Base-by-base conservation (phyloP, 805 yeast species). In the Wickerhamiella spandovensis region DNA sequence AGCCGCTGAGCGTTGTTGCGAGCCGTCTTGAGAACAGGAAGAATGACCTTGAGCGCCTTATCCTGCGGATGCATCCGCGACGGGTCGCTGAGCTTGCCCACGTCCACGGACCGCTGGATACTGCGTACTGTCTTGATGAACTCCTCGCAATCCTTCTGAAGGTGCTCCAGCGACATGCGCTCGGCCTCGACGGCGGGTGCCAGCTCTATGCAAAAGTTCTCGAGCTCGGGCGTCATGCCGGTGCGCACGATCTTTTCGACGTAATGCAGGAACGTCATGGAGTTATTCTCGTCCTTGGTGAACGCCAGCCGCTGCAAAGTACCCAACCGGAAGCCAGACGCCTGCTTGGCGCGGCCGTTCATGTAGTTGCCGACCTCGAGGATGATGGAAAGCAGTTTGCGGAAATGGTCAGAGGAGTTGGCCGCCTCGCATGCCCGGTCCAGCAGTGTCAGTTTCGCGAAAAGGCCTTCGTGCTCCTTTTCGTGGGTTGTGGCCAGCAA, bases 271-370 rank as follows among this genome's bases (percentile, higher is more conserved):
- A 92, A 89, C 1, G 95, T 85, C 81, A 84, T 80, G 5, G 87
- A 77, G 63, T 90, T 89, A 52, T 80, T 76, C 24, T 83, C 87
- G 66, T 90, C 96, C 63, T 92, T 92, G 67, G 94, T 81, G 57
- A 94, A 88, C 30, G 83, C 85, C 52, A 92, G 73, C 57, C 97
- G 72, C 61, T 88, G 96, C 48, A 92, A 72, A n/a, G 96, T 85
- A 44, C 85, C 82, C 53, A 92, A 70, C 60, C 84, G 83, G 73
- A 94, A 94, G 2, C 99, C 99, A 56, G 77, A 75, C 1, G 97
- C 97, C 64, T 88, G 95, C 59, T 88, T 89, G 2, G 86, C 73
- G n/a, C 79, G 71, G 60, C 88, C 95, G 64, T 94, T 92, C 98
- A 92, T 92, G 64, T 81, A 90, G 64, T 92, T 92, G 52, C 98